A percentile compares a stretch with the other conserved stretches of the same genome.
Conservation (phyloP, 1,139 yeast genomes). For the Zhuliangozyma blackwelliae region DNA sequence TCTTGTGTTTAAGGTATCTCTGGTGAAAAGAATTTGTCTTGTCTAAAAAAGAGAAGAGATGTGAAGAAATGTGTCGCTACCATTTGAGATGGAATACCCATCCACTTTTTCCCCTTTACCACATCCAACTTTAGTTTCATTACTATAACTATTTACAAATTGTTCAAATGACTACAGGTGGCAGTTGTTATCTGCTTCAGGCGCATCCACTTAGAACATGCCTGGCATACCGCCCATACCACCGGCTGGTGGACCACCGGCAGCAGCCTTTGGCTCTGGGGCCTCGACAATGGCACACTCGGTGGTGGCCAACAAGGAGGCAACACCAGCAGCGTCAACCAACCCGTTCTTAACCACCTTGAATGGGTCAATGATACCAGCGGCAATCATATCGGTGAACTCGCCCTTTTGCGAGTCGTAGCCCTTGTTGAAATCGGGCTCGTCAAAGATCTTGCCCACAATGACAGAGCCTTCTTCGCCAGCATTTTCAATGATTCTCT, state of each 20-base stretch:
- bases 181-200: too few species aligned
- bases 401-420: conserved; percentile 92
- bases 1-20: too few species aligned
- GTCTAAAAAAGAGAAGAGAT: too few species aligned
- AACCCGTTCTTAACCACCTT: conserved; percentile 97
- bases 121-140: too few species aligned
- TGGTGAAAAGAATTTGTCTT: too few species aligned
- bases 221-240: conserved; percentile 49
- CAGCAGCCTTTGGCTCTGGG: conserved; percentile 80
- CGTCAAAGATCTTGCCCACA: conserved; percentile 91
- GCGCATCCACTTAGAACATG: conserved; percentile 17
- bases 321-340: conserved; percentile 97
- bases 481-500: conserved; percentile 94
- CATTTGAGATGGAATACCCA: too few species aligned
- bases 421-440: conserved; percentile 85
- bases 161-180: too few species aligned
- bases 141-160: too few species aligned
- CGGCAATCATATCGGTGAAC: conserved; percentile 92
- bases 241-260: conserved; percentile 56
- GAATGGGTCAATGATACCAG: conserved; percentile 99
- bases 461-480: conserved; percentile 98
- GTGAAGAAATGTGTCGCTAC: too few species aligned
- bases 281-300: conserved; percentile 99
- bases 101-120: too few species aligned
- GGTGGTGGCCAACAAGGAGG: conserved; percentile 95